phyloP scores from a whole-genome alignment of 2,329 filamentous ascomycete genomes.

The Ceratocystiopsis brevicomis region DNA sequence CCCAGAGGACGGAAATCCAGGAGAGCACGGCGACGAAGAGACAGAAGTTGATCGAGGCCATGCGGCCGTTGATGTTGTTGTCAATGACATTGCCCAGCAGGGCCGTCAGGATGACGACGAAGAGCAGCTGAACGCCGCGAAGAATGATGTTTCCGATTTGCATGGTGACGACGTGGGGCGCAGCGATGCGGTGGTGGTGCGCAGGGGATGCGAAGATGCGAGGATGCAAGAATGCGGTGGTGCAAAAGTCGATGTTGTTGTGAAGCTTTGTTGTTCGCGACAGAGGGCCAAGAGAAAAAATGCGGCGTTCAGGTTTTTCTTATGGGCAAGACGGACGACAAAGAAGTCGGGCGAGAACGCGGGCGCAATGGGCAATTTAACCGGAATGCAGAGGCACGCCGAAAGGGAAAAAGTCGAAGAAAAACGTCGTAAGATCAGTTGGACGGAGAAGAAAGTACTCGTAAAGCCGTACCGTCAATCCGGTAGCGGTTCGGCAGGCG shows the following conservation, averaged over 20 bases:
- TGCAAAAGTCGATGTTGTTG: no score
- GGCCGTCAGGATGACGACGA: constrained; percentile 32
- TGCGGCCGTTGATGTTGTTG: constrained; percentile 24
- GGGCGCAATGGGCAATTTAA: no score
- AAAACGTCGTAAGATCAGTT: no score
- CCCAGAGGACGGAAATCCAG: constrained; percentile 46
- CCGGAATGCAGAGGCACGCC: no score
- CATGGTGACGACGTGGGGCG: constrained; percentile 13
- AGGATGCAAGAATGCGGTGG: not conserved
- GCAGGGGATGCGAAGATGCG: not conserved
- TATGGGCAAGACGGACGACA: not conserved
- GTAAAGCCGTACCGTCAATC: not conserved
- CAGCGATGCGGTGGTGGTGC: no score
- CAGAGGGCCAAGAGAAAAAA: not conserved
- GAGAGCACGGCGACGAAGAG: constrained; percentile 52
- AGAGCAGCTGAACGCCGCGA: constrained; percentile 30
- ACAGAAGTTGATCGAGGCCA: constrained; percentile 38
- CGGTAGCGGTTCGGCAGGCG: not conserved
- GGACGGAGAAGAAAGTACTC: no score
- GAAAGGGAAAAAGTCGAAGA: no score
- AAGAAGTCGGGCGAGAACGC: no score
- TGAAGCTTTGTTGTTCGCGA: no score
- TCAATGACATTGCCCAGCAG: constrained; percentile 41
- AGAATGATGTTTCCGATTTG: constrained; percentile 25
- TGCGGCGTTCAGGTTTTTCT: not conserved